These are phyloP conservation scores for Massospora cicadina DNA, from an alignment of 371 early-diverging fungal genomes.

Conservation along the genomic window DNA sequence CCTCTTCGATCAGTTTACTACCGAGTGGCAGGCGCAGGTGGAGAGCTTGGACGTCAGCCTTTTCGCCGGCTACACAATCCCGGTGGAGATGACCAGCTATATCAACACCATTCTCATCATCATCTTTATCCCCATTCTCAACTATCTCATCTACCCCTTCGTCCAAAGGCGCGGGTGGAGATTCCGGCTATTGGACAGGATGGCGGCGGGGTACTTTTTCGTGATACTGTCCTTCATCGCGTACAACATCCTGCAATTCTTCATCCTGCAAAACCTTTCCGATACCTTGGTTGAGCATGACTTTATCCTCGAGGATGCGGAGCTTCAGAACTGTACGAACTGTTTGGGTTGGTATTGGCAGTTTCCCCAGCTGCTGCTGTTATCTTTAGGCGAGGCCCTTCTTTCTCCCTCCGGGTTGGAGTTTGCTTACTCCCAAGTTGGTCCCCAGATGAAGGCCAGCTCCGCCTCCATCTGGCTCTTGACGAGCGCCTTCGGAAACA, in stretches of 20 bases:
- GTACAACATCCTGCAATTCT: background rate
- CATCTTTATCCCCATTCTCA: constrained; percentile 7
- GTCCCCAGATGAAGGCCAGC: constrained; percentile 8
- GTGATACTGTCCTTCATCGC: background rate
- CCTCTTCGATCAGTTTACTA: constrained; percentile 31
- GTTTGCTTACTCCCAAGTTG: constrained; percentile 26
- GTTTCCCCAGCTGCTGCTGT: constrained; percentile 32
- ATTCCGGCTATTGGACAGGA: constrained; percentile 3
- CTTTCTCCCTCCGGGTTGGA: constrained; percentile 35
- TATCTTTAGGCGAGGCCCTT: constrained; percentile 36
- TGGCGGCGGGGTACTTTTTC: constrained; percentile 5
- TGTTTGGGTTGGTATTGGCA: constrained; percentile 20
- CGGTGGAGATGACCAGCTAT: constrained; percentile 4
- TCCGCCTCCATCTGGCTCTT: constrained; percentile 4
- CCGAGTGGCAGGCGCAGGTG: constrained; percentile 13
- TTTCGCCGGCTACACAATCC: background rate
- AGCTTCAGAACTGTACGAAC: constrained; percentile 11
- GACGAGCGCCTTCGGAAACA: background rate
- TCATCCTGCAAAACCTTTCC: constrained; percentile 20
- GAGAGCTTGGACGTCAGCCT: background rate
- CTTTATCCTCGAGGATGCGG: constrained; percentile 10
- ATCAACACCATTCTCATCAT: constrained; percentile 9
- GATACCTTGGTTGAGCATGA: constrained; percentile 14
- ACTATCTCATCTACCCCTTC: constrained; percentile 4
- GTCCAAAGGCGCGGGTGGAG: background rate